These are phyloP conservation scores for Penicillium sp. DNA, from an alignment of 2,329 filamentous ascomycete species.

Conservation along the genomic window DNA sequence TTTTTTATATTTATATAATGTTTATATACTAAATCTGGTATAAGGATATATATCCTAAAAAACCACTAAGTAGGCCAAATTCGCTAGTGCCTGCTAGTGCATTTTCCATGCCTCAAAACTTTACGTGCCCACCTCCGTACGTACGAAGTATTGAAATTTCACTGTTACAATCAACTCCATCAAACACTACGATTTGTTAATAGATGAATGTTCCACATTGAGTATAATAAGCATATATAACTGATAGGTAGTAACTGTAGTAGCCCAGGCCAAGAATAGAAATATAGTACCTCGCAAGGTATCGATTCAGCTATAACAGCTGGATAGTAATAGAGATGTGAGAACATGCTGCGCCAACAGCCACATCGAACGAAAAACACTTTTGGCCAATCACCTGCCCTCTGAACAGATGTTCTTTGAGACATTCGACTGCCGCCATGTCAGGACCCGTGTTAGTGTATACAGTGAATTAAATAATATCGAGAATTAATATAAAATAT, in stretches of 20 bases:
- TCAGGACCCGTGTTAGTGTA: conserved; percentile 10
- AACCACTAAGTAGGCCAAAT: too few species aligned
- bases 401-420: conserved; percentile 1
- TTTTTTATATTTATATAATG: too few species aligned
- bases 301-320: not conserved
- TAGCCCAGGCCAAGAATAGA: not conserved
- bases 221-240: not conserved
- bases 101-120: too few species aligned
- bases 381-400: not conserved
- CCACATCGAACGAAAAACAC: conserved; percentile 1
- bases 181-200: too few species aligned
- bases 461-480: conserved; percentile 11
- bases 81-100: too few species aligned
- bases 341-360: not conserved
- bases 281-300: not conserved
- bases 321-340: not conserved
- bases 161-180: too few species aligned
- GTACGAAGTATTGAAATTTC: too few species aligned
- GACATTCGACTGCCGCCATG: conserved; percentile 1
- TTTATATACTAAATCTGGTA: too few species aligned
- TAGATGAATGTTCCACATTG: not conserved
- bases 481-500: conserved; percentile 3
- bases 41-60: too few species aligned
- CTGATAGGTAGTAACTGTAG: not conserved
- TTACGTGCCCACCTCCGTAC: too few species aligned